Evolutionary conservation across 352 stramenopile genomes (phyloP).

Genomic region (Globisporangium viniferum): DNA sequence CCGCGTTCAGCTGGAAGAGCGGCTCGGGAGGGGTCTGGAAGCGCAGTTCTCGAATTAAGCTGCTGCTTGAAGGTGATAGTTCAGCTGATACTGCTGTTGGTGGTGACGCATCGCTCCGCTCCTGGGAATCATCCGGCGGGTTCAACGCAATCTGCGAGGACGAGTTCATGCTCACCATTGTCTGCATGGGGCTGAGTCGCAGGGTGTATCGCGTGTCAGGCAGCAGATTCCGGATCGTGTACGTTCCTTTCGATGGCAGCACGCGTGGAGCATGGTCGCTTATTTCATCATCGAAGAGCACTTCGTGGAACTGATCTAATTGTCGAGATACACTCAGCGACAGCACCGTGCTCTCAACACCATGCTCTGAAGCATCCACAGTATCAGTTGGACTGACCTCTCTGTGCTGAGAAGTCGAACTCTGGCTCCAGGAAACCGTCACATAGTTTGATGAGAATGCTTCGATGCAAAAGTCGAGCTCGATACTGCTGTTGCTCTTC

Average conservation of each 20-base stretch:
- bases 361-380: not conserved
- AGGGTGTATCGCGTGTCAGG: constrained; percentile 48
- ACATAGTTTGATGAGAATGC: constrained; percentile 31
- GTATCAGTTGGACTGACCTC: not conserved
- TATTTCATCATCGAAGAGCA: not conserved
- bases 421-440: constrained; percentile 30
- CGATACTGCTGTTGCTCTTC: not conserved
- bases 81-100: not conserved
- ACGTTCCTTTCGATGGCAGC: constrained; percentile 34
- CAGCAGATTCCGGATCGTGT: constrained; percentile 34
- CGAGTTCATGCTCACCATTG: constrained; percentile 7
- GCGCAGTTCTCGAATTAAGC: constrained; percentile 9
- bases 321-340: constrained; percentile 7
- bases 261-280: constrained; percentile 13
- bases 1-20: constrained; percentile 67
- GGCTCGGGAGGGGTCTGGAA: constrained; percentile 59
- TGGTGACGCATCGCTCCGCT: not conserved
- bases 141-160: not conserved
- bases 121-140: not conserved
- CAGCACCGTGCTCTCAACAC: constrained; percentile 5
- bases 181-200: constrained; percentile 21
- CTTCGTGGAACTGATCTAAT: not conserved
- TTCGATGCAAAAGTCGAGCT: constrained; percentile 13
- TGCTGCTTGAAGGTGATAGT: no score
- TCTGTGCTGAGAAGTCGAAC: not conserved